phyloP scores from a whole-genome alignment of 345 rosid species.

The Rhodamnia argentea region DNA sequence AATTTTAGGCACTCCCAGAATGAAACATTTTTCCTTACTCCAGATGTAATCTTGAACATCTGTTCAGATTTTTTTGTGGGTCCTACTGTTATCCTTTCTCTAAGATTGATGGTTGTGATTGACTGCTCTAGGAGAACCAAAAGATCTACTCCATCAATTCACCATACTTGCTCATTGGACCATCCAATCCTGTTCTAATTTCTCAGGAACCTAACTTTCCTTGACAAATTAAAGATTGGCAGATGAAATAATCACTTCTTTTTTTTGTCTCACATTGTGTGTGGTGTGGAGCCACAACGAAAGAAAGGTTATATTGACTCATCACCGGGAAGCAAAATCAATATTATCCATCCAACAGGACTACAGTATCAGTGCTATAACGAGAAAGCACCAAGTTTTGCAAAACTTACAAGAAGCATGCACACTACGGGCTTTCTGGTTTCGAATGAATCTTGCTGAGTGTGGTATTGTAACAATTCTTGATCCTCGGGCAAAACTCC shows the following conservation, averaged over 20 bases:
- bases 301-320: background rate
- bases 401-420: conserved; percentile 70
- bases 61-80: background rate
- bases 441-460: conserved; percentile 2
- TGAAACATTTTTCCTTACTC: background rate
- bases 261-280: background rate
- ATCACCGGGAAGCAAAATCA: background rate
- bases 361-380: background rate
- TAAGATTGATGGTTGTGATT: background rate
- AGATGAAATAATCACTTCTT: background rate
- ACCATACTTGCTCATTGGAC: background rate
- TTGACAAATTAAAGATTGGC: background rate
- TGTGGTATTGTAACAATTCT: conserved; percentile 21
- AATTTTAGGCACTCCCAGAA: background rate
- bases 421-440: conserved; percentile 21
- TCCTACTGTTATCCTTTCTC: background rate
- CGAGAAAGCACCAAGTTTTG: background rate
- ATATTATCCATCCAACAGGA: background rate
- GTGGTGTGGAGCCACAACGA: background rate
- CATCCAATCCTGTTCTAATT: background rate
- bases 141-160: background rate
- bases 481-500: conserved; percentile 63
- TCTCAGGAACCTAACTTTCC: background rate
- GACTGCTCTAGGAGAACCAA: background rate
- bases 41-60: background rate